These are phyloP conservation scores for Lepiota venenata DNA, from an alignment of 768 basidiomycete species.

Conservation along the genomic window DNA sequence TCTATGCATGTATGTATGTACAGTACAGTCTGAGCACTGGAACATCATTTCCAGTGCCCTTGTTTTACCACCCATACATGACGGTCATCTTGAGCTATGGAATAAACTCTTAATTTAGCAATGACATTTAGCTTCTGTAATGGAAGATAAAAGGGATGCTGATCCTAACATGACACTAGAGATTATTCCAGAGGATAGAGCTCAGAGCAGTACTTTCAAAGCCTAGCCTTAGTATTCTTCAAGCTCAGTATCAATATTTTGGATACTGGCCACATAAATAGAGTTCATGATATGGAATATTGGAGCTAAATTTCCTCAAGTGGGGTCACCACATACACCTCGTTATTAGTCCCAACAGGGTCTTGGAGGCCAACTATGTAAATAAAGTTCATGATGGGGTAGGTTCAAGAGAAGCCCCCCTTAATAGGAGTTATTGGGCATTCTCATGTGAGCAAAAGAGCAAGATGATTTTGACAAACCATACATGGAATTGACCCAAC, in stretches of 20 bases:
- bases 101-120: background rate
- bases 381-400: no score
- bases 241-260: background rate
- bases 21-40: background rate
- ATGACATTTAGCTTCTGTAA: background rate
- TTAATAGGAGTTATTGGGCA: no score
- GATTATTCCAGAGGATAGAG: background rate
- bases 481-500: slow-evolving; percentile 13
- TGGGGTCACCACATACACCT: background rate
- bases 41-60: background rate
- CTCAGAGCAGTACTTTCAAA: background rate
- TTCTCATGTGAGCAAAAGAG: no score
- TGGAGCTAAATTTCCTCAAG: background rate
- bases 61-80: background rate
- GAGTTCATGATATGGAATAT: background rate
- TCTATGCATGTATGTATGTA: background rate
- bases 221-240: background rate
- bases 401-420: no score
- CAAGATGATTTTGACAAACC: slow-evolving; percentile 3
- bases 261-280: background rate
- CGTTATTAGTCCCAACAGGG: no score
- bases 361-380: no score
- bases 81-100: background rate
- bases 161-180: no score
- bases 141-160: no score